Evolutionary conservation across 306 rosid genomes (phyloP).

Genomic region (Parietaria judaica): DNA sequence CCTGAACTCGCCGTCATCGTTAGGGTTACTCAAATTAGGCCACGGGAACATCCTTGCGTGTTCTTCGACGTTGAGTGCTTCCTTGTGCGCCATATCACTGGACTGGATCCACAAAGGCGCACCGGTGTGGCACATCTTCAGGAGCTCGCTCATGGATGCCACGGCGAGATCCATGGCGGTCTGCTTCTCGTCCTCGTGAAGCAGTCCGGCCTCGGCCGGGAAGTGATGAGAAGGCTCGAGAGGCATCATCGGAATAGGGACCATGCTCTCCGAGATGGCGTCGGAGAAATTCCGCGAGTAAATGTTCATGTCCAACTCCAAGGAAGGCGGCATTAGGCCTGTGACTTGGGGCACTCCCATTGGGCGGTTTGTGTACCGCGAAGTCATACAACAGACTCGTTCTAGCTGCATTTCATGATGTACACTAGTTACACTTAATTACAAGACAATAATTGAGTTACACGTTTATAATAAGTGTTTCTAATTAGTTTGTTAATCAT

Average conservation of each 20-base stretch:
- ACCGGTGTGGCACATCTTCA: constrained; percentile 51
- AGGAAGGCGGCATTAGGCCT: constrained; percentile 40
- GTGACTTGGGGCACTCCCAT: constrained; percentile 37
- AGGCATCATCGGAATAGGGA: constrained; percentile 47
- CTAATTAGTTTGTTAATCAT: too few species aligned
- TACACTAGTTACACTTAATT: neutral
- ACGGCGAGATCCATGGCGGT: constrained; percentile 65
- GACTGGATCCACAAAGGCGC: constrained; percentile 70
- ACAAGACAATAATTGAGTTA: too few species aligned
- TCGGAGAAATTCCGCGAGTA: constrained; percentile 64
- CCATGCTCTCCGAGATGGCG: constrained; percentile 41
- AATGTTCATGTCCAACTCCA: constrained; percentile 81
- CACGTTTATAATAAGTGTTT: too few species aligned
- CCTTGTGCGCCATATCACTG: constrained; percentile 33
- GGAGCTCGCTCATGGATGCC: constrained; percentile 53
- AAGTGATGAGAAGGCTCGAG: constrained; percentile 38
- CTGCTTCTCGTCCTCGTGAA: constrained; percentile 66
- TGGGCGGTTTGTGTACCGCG: constrained; percentile 54
- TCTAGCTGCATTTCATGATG: constrained; percentile 42
- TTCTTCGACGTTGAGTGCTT: constrained; percentile 66
- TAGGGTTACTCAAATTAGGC: constrained; percentile 37
- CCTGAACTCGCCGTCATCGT: constrained; percentile 44
- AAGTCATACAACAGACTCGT: constrained; percentile 59
- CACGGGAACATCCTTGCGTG: constrained; percentile 53
- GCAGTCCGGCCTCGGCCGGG: constrained; percentile 31